Conservation (phyloP, 192 early-diverging fungal genomes). For the Coemansia sp. region DNA sequence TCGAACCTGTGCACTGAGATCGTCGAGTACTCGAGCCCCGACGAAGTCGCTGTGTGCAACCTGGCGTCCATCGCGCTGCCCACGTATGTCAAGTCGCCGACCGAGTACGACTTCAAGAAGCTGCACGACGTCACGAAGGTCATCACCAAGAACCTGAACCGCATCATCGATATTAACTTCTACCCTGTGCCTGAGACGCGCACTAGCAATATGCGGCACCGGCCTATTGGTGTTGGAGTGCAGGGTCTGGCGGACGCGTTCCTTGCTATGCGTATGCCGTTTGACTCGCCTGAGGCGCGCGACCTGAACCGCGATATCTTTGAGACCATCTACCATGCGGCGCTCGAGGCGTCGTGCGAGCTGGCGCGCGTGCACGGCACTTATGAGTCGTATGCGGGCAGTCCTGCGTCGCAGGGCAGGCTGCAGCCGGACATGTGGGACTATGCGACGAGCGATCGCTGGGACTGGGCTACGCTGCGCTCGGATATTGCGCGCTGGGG, state of each 20-base stretch:
- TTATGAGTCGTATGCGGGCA: slow-evolving; percentile 87
- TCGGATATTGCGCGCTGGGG: slow-evolving; percentile 77
- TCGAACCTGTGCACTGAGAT: slow-evolving; percentile 98
- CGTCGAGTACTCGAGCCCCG: slow-evolving; percentile 93
- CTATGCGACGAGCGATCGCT: slow-evolving; percentile 74
- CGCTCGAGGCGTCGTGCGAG: slow-evolving; percentile 90
- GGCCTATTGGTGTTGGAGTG: slow-evolving; percentile 97
- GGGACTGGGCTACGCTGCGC: slow-evolving; percentile 90
- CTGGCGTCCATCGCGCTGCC: slow-evolving; percentile 93
- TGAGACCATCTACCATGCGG: slow-evolving; percentile 96
- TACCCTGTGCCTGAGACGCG: slow-evolving; percentile 91
- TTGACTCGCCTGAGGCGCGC: slow-evolving; percentile 84
- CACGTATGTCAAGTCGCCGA: slow-evolving; percentile 72
- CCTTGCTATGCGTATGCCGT: slow-evolving; percentile 92
- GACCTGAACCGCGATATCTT: slow-evolving; percentile 87
- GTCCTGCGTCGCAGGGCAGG: slow-evolving; percentile 85
- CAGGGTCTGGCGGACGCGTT: slow-evolving; percentile 98
- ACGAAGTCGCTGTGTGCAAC: slow-evolving; percentile 98
- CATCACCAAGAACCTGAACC: slow-evolving; percentile 90
- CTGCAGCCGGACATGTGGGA: slow-evolving; percentile 96
- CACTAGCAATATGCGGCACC: slow-evolving; percentile 88
- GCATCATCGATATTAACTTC: slow-evolving; percentile 96
- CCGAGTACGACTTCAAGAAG: slow-evolving; percentile 80
- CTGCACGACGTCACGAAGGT: slow-evolving; percentile 87
- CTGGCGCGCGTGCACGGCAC: slow-evolving; percentile 76